These are phyloP conservation scores for Populus pruinosa DNA, from an alignment of 345 rosid species.

Conservation along the genomic window DNA sequence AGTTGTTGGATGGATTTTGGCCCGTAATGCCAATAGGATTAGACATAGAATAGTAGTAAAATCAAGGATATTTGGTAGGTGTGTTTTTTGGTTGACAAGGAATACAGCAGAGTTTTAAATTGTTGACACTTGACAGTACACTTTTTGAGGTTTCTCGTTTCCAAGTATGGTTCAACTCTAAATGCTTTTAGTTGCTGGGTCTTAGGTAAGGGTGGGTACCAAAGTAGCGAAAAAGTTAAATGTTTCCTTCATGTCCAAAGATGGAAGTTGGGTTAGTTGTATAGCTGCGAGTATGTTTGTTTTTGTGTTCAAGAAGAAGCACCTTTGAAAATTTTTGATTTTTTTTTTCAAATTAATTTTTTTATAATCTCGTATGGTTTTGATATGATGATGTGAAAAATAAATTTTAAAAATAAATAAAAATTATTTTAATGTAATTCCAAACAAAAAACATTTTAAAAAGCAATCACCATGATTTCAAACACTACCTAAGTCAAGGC, in stretches of 20 bases:
- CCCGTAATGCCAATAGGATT: neutral
- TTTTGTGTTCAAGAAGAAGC: no score
- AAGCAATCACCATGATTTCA: no score
- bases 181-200: neutral
- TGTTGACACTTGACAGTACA: neutral
- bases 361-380: no score
- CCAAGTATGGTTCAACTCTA: neutral
- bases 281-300: neutral
- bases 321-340: no score
- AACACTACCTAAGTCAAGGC: constrained; percentile 2
- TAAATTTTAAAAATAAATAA: no score
- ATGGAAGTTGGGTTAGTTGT: constrained; percentile 15
- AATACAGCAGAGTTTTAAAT: neutral
- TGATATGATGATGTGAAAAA: no score
- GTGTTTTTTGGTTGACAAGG: neutral
- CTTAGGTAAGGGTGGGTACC: constrained; percentile 27
- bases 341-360: no score
- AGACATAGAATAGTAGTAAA: neutral
- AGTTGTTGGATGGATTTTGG: neutral
- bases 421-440: no score
- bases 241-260: constrained; percentile 21
- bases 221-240: constrained; percentile 9
- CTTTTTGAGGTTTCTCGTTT: neutral
- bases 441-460: no score
- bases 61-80: no score